phyloP scores from a whole-genome alignment of 805 yeast genomes.

The Sungouiella thailandica region DNA sequence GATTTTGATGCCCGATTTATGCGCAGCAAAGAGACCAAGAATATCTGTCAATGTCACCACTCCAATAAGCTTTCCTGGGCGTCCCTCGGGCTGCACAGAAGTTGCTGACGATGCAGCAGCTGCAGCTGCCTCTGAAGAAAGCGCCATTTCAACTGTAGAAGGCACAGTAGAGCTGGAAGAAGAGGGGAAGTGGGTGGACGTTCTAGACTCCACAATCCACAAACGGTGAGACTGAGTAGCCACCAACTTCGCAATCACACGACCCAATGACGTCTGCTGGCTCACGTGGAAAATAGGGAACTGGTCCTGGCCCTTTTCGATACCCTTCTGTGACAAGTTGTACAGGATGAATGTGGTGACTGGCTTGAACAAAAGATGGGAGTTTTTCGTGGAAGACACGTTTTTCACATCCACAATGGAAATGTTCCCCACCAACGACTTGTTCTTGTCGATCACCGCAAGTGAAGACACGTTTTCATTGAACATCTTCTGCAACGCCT shows the following conservation, averaged over 20 bases:
- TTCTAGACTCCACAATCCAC: constrained; percentile 61
- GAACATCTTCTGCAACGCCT: constrained; percentile 84
- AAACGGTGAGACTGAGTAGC: constrained; percentile 92
- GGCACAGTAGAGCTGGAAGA: constrained; percentile 4
- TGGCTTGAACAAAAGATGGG: constrained; percentile 72
- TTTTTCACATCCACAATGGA: constrained; percentile 91
- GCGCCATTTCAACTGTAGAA: constrained; percentile 12
- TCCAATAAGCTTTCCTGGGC: constrained; percentile 81
- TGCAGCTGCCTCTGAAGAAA: constrained; percentile 16
- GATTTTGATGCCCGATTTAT: constrained; percentile 58
- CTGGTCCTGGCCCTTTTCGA: constrained; percentile 92
- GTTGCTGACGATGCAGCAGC: constrained; percentile 15
- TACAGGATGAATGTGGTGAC: constrained; percentile 86
- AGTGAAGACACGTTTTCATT: constrained; percentile 78
- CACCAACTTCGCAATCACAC: constrained; percentile 90
- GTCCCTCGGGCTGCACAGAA: constrained; percentile 27
- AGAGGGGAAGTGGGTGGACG: constrained; percentile 5
- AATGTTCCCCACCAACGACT: constrained; percentile 80
- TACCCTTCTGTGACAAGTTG: constrained; percentile 81
- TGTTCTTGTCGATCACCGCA: constrained; percentile 82
- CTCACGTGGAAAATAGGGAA: constrained; percentile 95
- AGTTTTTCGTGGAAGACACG: constrained; percentile 81
- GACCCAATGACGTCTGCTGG: constrained; percentile 69
- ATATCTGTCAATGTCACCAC: constrained; percentile 92
- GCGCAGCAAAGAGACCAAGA: constrained; percentile 71